Evolutionary conservation across 2,329 filamentous ascomycete species (phyloP), one percentile per base, ranked within the genome.

Genomic region (Beauveria varroae): DNA sequence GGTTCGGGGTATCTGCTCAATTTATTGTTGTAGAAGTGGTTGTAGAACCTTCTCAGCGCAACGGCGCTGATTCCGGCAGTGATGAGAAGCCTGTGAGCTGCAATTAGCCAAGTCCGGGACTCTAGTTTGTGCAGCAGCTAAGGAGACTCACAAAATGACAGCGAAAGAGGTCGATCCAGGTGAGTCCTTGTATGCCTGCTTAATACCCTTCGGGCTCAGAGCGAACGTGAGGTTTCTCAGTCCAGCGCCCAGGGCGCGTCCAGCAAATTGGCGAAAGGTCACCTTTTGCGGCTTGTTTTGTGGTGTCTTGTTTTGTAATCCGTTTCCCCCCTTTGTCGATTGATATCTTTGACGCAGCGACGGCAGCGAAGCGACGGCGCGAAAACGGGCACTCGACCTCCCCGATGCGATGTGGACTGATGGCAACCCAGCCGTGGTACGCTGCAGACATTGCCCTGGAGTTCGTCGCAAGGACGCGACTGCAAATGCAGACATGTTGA

Each of bases 1-100:
- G 86, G 80, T 47, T 89, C 84, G 2, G 90, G 90, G 70, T 81
- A 85, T 62, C 75, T 77, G 56, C 81, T 84, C 67, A 85, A 83
- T 62, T 84, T 78, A 30, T 74, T 69, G 58, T 79, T 77, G 68
- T 84, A 79, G 70, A 85, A 85, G 65, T 82, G 82, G 65, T 75
- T 75, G 64, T 82, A 80, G 72, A 84, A 85, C 54, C 79, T 70
- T 63, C 69, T 67, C 34, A 74, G 67, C 30, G 72, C 69, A 46
- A 74, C 67, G 50, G 64, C 68, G 57, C 66, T 70, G 59, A 75
- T 64, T 46, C 66, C 64, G 44, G 69, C 64, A 16, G 69, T 70
- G 18, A 72, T 61, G 20, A 70, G 37, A 10, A 74, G 65, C 12
- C 73, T 75, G 18, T 34, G 10, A 7, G 47, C 7, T 2, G n/a